A percentile compares a stretch with the other conserved stretches of the same genome.
phyloP scores from a whole-genome alignment of 2,329 filamentous ascomycete species.

The Lachnum nothofagi region DNA sequence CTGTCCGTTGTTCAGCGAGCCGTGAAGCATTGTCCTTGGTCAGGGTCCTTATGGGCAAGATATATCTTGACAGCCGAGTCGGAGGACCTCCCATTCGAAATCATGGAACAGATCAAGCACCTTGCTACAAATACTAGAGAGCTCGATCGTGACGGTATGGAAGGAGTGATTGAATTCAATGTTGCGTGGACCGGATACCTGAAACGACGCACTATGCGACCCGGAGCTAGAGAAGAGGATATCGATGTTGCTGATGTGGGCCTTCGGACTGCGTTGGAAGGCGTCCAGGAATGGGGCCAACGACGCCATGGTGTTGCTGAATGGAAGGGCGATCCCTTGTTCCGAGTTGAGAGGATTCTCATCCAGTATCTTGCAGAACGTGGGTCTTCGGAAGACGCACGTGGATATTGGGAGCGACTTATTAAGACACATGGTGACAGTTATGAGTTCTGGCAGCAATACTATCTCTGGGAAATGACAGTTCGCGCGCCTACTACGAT shows the following conservation, averaged over 20 bases:
- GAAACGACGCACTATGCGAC: constrained; percentile 74
- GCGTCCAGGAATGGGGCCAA: constrained; percentile 71
- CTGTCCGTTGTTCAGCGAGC: constrained; percentile 74
- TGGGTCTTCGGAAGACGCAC: constrained; percentile 68
- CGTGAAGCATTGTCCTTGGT: constrained; percentile 89
- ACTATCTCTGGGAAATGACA: constrained; percentile 83
- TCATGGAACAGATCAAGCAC: constrained; percentile 87
- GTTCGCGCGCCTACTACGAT: constrained; percentile 39
- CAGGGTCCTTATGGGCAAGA: constrained; percentile 83
- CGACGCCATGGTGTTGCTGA: constrained; percentile 64
- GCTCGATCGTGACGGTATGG: constrained; percentile 78
- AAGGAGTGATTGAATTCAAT: constrained; percentile 85
- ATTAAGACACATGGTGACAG: constrained; percentile 64
- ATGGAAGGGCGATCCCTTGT: constrained; percentile 82
- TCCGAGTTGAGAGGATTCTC: constrained; percentile 82
- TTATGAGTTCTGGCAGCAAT: constrained; percentile 90
- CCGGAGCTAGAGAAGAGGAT: constrained; percentile 71
- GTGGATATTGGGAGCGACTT: constrained; percentile 71
- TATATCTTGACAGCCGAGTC: constrained; percentile 82
- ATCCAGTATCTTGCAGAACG: constrained; percentile 89
- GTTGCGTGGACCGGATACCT: constrained; percentile 93
- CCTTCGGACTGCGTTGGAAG: constrained; percentile 78
- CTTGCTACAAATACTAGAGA: constrained; percentile 80
- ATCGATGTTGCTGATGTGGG: constrained; percentile 86
- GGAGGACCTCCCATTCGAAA: constrained; percentile 67